Evolutionary conservation across 1,284 basidiomycete species (phyloP).

Genomic region (Tilletia caries): DNA sequence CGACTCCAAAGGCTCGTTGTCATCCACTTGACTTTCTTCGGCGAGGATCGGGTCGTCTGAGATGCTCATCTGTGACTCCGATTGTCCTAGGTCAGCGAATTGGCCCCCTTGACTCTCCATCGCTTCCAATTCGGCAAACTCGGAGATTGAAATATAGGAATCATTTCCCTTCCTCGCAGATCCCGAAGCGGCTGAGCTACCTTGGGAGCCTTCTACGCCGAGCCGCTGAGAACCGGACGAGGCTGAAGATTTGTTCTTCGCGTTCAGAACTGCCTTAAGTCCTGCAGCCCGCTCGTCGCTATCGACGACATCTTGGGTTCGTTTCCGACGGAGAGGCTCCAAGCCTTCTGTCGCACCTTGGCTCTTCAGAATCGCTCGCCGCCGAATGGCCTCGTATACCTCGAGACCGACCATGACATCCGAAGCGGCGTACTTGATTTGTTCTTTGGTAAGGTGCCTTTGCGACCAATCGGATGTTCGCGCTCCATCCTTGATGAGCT

Average conservation of each 20-base stretch:
- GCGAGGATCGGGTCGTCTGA: no score
- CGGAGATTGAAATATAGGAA: background rate
- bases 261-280: background rate
- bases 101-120: no score
- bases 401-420: constrained; percentile 42
- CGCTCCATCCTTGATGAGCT: constrained; percentile 32
- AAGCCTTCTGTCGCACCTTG: background rate
- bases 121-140: background rate
- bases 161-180: background rate
- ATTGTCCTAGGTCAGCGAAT: background rate
- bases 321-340: background rate
- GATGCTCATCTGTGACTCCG: background rate
- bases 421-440: constrained; percentile 42
- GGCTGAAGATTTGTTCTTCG: background rate
- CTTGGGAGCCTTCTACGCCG: background rate
- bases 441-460: constrained; percentile 22
- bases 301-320: background rate
- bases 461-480: constrained; percentile 35
- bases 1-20: background rate
- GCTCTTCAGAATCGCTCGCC: background rate
- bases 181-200: background rate
- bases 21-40: background rate
- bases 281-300: background rate
- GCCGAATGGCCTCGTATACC: constrained; percentile 26
- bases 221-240: no score